These are phyloP conservation scores for Saccharomycopsis sp. DNA, from an alignment of 805 yeast species.

Conservation along the genomic window DNA sequence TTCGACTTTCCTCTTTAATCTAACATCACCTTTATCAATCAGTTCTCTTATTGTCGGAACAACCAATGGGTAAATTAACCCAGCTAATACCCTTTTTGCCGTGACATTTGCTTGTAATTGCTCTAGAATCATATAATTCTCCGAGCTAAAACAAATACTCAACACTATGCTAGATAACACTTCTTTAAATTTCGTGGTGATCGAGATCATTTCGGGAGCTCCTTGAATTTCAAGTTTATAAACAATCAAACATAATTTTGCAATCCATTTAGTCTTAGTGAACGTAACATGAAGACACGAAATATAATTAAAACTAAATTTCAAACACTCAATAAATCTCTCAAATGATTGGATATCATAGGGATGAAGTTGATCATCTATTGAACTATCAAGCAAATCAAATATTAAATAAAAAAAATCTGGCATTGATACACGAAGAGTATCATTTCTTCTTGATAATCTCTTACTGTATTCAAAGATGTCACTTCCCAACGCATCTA, in stretches of 20 bases:
- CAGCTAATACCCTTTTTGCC: slow-evolving; percentile 13
- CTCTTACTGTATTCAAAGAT: slow-evolving; percentile 20
- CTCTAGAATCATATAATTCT: slow-evolving; percentile 16
- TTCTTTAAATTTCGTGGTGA: slow-evolving; percentile 3
- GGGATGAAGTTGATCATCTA: slow-evolving; percentile 8
- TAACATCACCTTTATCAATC: slow-evolving; percentile 27
- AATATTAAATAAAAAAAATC: slow-evolving; percentile 36
- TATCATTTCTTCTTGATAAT: slow-evolving; percentile 21
- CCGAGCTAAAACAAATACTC: slow-evolving; percentile 6
- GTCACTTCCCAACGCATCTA: slow-evolving; percentile 20
- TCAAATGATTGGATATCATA: slow-evolving; percentile 26
- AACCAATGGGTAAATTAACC: slow-evolving; percentile 17
- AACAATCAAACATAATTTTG: slow-evolving; percentile 33
- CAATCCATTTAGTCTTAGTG: slow-evolving; percentile 29
- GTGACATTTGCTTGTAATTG: slow-evolving; percentile 11
- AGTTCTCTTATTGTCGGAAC: slow-evolving; percentile 5
- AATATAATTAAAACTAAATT: slow-evolving; percentile 30
- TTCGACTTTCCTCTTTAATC: slow-evolving; percentile 23
- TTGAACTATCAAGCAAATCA: slow-evolving; percentile 26
- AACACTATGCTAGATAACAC: slow-evolving; percentile 9
- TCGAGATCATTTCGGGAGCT: slow-evolving; percentile 8
- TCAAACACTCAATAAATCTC: slow-evolving; percentile 24
- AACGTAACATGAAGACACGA: slow-evolving; percentile 26
- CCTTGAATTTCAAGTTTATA: slow-evolving; percentile 22
- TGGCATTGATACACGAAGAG: slow-evolving; percentile 32